Evolutionary conservation across 1,139 yeast species (phyloP).

Genomic region (Suhomyces wounanorum): DNA sequence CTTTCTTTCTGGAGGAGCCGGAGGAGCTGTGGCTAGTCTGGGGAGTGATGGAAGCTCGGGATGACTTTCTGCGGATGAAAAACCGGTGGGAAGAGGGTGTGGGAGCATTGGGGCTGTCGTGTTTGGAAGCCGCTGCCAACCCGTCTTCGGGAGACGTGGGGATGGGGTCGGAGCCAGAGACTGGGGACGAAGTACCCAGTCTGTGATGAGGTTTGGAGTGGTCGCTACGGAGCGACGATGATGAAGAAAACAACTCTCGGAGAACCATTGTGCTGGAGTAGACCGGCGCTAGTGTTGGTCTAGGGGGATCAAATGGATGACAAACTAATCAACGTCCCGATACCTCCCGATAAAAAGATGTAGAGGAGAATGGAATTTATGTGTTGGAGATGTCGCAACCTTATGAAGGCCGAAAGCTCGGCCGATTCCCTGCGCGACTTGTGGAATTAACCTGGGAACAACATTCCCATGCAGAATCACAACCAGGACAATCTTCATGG

Average conservation of each 20-base stretch:
- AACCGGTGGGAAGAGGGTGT: constrained; percentile 10
- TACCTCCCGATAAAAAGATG: not conserved
- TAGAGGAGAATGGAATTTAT: not conserved
- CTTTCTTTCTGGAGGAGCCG: constrained; percentile 2
- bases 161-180: not conserved
- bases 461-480: too few species aligned
- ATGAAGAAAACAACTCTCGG: constrained; percentile 16
- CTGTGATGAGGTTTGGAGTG: not conserved
- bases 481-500: too few species aligned
- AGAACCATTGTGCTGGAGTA: constrained; percentile 12
- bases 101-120: not conserved
- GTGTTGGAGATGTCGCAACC: constrained; percentile 1
- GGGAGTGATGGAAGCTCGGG: constrained; percentile 15
- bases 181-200: not conserved
- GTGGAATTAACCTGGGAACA: not conserved
- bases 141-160: not conserved
- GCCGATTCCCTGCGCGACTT: constrained; percentile 2
- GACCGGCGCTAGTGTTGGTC: not conserved
- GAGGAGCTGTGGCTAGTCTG: constrained; percentile 14
- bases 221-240: constrained; percentile 8
- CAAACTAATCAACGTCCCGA: not conserved
- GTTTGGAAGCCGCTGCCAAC: not conserved
- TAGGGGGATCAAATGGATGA: not conserved
- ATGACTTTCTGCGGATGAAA: constrained; percentile 11
- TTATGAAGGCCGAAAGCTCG: constrained; percentile 3